phyloP scores from a whole-genome alignment of 2,329 filamentous ascomycete genomes.

The Alternaria viburni region DNA sequence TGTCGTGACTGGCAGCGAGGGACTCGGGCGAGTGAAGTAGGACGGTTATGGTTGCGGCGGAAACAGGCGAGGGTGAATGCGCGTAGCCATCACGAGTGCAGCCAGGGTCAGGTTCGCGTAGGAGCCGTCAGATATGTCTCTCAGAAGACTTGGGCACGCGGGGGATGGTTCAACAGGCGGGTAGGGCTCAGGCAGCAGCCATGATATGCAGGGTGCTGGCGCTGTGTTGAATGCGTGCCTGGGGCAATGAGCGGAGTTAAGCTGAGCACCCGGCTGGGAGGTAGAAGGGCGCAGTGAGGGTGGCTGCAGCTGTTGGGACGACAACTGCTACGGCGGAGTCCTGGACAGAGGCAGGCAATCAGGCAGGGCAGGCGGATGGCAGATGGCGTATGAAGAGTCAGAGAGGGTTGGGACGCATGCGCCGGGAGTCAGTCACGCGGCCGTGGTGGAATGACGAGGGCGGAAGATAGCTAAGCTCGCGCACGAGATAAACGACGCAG shows the following conservation, averaged over 20 bases:
- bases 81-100: slow-evolving; percentile 49
- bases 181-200: slow-evolving; percentile 47
- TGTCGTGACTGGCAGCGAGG: slow-evolving; percentile 14
- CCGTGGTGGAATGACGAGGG: slow-evolving; percentile 42
- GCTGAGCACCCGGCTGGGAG: slow-evolving; percentile 35
- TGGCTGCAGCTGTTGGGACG: slow-evolving; percentile 7
- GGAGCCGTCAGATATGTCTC: slow-evolving; percentile 33
- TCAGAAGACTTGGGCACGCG: slow-evolving; percentile 42
- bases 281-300: neutral
- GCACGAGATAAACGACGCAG: slow-evolving; percentile 19
- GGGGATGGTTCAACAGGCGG: slow-evolving; percentile 13
- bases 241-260: slow-evolving; percentile 33
- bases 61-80: slow-evolving; percentile 39
- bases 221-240: slow-evolving; percentile 20
- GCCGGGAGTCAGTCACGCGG: slow-evolving; percentile 38
- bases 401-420: slow-evolving; percentile 31
- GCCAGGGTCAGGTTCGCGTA: slow-evolving; percentile 29
- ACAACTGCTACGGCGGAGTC: neutral
- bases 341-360: neutral
- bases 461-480: slow-evolving; percentile 23
- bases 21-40: slow-evolving; percentile 13
- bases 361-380: slow-evolving; percentile 7
- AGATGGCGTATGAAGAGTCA: slow-evolving; percentile 23
- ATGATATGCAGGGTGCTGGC: slow-evolving; percentile 32
- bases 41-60: slow-evolving; percentile 43